Evolutionary conservation across 805 yeast genomes (phyloP).

Genomic region (Starmerella sp.): DNA sequence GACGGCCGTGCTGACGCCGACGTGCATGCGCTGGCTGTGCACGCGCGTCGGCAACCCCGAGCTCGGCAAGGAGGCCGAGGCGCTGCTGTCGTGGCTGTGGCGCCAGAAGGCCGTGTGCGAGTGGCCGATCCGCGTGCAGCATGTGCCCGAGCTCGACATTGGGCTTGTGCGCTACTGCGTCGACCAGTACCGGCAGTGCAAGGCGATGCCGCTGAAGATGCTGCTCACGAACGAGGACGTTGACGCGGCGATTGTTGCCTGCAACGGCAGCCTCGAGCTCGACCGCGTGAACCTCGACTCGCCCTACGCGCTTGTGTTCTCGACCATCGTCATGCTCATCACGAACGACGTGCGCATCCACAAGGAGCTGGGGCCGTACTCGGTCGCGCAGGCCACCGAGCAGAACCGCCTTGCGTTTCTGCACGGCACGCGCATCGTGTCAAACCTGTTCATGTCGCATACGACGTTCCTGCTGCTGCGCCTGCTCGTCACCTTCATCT

Average conservation of each 20-base stretch:
- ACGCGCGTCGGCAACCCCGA: conserved; percentile 13
- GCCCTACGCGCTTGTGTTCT: conserved; percentile 14
- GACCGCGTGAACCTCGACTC: conserved; percentile 7
- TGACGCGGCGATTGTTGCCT: neutral
- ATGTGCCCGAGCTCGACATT: conserved; percentile 7
- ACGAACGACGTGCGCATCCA: conserved; percentile 1
- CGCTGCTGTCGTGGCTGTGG: conserved; percentile 12
- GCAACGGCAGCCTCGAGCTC: conserved; percentile 9
- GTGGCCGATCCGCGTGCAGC: neutral
- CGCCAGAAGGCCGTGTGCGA: neutral
- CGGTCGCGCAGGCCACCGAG: conserved; percentile 17
- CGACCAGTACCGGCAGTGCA: neutral
- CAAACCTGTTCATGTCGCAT: conserved; percentile 31
- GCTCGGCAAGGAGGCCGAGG: conserved; percentile 13
- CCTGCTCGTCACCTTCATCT: conserved; percentile 34
- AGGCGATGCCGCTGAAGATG: neutral
- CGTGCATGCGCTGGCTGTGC: conserved; percentile 17
- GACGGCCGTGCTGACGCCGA: conserved; percentile 11
- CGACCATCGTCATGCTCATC: conserved; percentile 5
- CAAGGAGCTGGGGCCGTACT: neutral
- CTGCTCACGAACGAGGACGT: conserved; percentile 10
- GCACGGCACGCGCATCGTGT: conserved; percentile 34
- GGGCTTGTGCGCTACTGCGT: conserved; percentile 5
- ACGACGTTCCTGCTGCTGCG: conserved; percentile 23
- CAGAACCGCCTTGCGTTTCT: conserved; percentile 42